Conservation (phyloP, 805 yeast genomes). For the Kodamaea kaohsiungensis region DNA sequence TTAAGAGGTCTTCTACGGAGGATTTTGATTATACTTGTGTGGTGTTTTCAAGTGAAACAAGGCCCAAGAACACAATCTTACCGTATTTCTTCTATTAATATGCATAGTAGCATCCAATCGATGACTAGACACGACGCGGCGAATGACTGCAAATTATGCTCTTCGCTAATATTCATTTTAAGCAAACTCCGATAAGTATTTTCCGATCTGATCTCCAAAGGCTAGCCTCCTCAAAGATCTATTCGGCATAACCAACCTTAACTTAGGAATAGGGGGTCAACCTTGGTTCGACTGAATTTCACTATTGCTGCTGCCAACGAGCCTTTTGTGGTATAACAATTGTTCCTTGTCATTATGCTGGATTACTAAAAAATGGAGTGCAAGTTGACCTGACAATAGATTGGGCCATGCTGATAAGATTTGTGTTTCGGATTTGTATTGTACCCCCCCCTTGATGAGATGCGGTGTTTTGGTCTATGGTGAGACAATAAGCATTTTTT, state of each 20-base stretch:
- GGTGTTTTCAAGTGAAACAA: not conserved
- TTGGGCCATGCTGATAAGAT: not conserved
- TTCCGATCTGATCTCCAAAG: not conserved
- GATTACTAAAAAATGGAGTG: not conserved
- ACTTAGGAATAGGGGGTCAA: not conserved
- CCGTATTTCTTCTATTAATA: not conserved
- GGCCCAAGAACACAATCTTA: not conserved
- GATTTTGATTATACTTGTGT: not conserved
- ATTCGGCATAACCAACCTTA: not conserved
- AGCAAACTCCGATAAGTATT: not conserved
- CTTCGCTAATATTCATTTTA: not conserved
- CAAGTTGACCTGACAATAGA: not conserved
- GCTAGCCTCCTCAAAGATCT: not conserved
- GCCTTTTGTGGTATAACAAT: not conserved
- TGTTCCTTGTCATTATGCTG: conserved; percentile 1
- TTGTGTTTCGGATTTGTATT: not conserved
- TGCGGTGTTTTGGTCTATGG: not conserved
- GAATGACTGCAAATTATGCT: not conserved
- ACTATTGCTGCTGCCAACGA: not conserved
- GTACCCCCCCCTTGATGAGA: not conserved
- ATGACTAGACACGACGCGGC: not conserved
- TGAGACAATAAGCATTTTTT: not conserved
- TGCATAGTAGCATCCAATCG: not conserved
- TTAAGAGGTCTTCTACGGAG: not conserved
- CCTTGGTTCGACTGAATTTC: not conserved